Base-by-base conservation (phyloP, 139 green algal genomes). In the Mychonastes homosphaera region DNA sequence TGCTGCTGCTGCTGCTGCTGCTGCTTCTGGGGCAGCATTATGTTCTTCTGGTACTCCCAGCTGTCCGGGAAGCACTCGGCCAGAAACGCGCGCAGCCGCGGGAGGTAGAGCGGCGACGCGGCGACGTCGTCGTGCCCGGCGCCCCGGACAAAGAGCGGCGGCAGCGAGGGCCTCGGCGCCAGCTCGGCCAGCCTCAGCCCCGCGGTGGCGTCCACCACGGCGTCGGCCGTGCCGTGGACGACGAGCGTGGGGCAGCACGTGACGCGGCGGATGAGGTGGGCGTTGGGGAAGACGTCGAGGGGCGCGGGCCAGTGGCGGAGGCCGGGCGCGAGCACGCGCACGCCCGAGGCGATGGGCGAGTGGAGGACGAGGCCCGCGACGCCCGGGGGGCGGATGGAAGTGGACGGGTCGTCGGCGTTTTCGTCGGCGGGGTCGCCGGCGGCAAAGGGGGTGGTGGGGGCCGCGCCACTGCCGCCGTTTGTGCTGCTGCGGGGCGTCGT, bases 311-410 rank as follows among this genome's bases (percentile, higher is more conserved):
- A 86, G 30, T 70, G 76, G 34, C 64, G 78, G 40, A 89, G 65
- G 21, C 64, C 72, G 0, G 87, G 87, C 41, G 87, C 85, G 33
- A 97, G 66, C 33, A 95, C 87, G 3, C 89, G 75, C 58, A 97
- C 76, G 29, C 89, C 88, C 27, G 80, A 91, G 16, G 92, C 58
- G 35, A 97, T 76, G 3, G 90, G 83, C 13, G 79, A 85, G 64
- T 97, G 89, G 48, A 97, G 63, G 15, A 96, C 72, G 3, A 95
- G 58, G 13, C 89, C 89, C 16, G 65, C 84, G 12, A 96, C 35
- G 4, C 70, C 65, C 15, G 67, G 56, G n/a, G n/a, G n/a, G n/a
- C n/a, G n/a, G n/a, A n/a, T n/a, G n/a, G n/a, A n/a, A n/a, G n/a
- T n/a, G n/a, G n/a, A n/a, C n/a, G n/a, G n/a, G n/a, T n/a, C n/a